These are phyloP conservation scores for Solanum chacoense DNA, from an alignment of 305 asterid genomes.

Conservation along the genomic window DNA sequence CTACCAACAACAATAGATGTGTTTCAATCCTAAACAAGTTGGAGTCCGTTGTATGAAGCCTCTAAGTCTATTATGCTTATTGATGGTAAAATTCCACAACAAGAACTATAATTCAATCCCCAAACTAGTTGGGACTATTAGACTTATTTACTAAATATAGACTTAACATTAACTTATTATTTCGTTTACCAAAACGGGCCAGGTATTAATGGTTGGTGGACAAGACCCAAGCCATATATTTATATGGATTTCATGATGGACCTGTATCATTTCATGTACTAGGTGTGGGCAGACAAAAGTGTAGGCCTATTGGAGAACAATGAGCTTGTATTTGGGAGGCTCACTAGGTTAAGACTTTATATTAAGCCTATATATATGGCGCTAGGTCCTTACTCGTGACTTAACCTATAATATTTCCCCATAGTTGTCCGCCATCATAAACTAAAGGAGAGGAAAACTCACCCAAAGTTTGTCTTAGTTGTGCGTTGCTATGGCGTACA, in stretches of 20 bases:
- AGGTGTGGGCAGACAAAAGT: neutral
- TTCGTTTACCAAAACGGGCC: neutral
- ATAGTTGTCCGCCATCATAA: neutral
- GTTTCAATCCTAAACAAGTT: neutral
- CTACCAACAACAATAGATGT: neutral
- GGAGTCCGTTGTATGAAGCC: neutral
- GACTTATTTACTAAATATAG: neutral
- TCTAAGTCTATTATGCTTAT: neutral
- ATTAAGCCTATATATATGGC: neutral
- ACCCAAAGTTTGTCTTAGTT: neutral
- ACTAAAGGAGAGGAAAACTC: neutral
- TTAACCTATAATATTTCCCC: neutral
- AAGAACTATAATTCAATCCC: neutral
- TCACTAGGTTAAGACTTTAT: neutral
- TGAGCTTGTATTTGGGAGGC: neutral
- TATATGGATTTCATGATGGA: neutral
- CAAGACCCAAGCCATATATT: neutral
- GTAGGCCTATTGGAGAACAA: neutral
- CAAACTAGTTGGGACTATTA: neutral
- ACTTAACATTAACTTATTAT: neutral
- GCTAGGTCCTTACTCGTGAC: neutral
- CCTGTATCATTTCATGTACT: neutral
- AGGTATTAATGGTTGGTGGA: neutral
- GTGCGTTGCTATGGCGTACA: neutral
- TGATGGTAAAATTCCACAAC: neutral